Evolutionary conservation across 805 yeast species (phyloP).

Genomic region (Pichia pseudocactophila): DNA sequence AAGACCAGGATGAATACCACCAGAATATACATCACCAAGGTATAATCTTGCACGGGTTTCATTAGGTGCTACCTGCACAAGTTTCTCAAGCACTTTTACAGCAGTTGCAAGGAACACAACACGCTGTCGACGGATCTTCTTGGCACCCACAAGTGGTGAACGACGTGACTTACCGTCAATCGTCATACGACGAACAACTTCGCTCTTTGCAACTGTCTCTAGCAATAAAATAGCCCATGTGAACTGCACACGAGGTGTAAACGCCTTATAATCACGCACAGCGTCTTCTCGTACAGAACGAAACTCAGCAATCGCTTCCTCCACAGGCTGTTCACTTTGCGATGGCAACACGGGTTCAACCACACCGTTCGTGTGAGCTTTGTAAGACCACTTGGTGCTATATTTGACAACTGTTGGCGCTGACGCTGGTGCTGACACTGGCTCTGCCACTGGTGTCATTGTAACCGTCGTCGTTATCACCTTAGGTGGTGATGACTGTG

Average conservation of each 20-base stretch:
- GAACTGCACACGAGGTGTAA: conserved; percentile 47
- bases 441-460: neutral
- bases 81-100: conserved; percentile 48
- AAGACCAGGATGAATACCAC: conserved; percentile 37
- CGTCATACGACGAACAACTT: conserved; percentile 34
- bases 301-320: conserved; percentile 22
- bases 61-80: conserved; percentile 37
- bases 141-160: conserved; percentile 28
- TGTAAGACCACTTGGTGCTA: conserved; percentile 15
- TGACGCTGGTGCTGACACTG: neutral
- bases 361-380: conserved; percentile 18
- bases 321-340: conserved; percentile 22
- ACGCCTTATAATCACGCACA: conserved; percentile 28
- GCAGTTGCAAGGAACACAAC: conserved; percentile 50
- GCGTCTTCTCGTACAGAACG: conserved; percentile 25
- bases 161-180: conserved; percentile 38
- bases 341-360: conserved; percentile 25
- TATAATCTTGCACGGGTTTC: conserved; percentile 50
- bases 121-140: conserved; percentile 42
- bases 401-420: conserved; percentile 9
- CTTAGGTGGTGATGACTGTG: neutral
- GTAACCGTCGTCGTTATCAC: neutral
- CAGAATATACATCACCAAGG: conserved; percentile 53
- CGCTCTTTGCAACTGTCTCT: conserved; percentile 36
- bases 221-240: conserved; percentile 53